Conservation (phyloP, 495 filamentous ascomycete genomes). For the Aspergillus biplanus region DNA sequence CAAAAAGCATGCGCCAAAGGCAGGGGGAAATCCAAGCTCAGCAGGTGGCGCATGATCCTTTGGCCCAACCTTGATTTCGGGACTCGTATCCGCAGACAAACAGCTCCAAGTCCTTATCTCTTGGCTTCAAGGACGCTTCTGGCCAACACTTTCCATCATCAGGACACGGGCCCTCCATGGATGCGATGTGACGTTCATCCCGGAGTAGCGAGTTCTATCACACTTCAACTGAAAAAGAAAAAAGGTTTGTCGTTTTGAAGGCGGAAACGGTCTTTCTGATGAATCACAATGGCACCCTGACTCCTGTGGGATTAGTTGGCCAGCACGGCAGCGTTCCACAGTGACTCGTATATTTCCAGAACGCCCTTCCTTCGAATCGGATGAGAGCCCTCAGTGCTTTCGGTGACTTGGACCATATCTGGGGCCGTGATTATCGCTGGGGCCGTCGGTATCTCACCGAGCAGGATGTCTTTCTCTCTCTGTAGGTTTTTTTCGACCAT, state of each 20-base stretch:
- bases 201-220: no score
- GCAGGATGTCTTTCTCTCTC: no score
- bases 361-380: not conserved
- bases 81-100: not conserved
- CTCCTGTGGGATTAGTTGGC: not conserved
- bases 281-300: not conserved
- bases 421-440: no score
- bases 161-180: not conserved
- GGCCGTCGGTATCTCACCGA: no score
- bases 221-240: not conserved
- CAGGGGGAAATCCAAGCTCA: no score
- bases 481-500: no score
- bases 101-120: not conserved
- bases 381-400: not conserved
- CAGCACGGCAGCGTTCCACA: not conserved
- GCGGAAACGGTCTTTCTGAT: slow-evolving; percentile 3
- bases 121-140: not conserved
- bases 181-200: not conserved
- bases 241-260: not conserved
- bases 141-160: not conserved
- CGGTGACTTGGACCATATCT: no score
- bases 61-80: not conserved
- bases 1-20: no score
- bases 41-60: no score
- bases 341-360: slow-evolving; percentile 2